phyloP scores from a whole-genome alignment of 2,329 filamentous ascomycete genomes.

The Cadophora gregata region DNA sequence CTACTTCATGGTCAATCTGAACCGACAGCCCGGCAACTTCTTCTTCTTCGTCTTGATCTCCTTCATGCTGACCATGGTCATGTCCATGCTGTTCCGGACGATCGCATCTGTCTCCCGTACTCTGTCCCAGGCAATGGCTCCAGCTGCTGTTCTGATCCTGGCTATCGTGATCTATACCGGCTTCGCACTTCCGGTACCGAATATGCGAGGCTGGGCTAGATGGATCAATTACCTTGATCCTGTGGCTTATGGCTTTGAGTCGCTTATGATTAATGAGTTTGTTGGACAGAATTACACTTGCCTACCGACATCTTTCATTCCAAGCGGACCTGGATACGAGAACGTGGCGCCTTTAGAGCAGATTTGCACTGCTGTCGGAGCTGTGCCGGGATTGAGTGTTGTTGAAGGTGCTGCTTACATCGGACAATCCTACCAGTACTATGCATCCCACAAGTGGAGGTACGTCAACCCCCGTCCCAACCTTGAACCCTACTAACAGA shows the following conservation, averaged over 20 bases:
- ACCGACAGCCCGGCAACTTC: constrained; percentile 76
- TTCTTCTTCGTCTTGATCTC: constrained; percentile 71
- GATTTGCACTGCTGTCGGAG: constrained; percentile 66
- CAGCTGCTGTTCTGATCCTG: constrained; percentile 57
- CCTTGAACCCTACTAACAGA: background rate
- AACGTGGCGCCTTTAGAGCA: constrained; percentile 27
- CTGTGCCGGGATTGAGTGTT: constrained; percentile 55
- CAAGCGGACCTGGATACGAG: constrained; percentile 32
- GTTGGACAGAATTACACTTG: constrained; percentile 36
- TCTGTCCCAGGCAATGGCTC: constrained; percentile 67
- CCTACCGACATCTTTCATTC: constrained; percentile 30
- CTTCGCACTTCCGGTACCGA: constrained; percentile 51
- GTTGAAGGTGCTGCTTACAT: constrained; percentile 67
- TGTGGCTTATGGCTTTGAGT: constrained; percentile 80
- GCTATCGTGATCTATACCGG: constrained; percentile 45
- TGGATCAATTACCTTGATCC: constrained; percentile 74
- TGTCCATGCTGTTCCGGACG: constrained; percentile 85
- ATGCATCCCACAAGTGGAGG: constrained; percentile 66
- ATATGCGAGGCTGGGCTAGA: constrained; percentile 79
- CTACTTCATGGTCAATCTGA: constrained; percentile 87
- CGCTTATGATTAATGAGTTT: constrained; percentile 86
- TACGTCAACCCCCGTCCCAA: constrained; percentile 13
- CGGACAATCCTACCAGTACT: constrained; percentile 60
- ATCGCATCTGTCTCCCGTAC: constrained; percentile 78
- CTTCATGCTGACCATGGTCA: constrained; percentile 52